Conservation (phyloP, 805 yeast species). For the Cyberlindnera amylophila region DNA sequence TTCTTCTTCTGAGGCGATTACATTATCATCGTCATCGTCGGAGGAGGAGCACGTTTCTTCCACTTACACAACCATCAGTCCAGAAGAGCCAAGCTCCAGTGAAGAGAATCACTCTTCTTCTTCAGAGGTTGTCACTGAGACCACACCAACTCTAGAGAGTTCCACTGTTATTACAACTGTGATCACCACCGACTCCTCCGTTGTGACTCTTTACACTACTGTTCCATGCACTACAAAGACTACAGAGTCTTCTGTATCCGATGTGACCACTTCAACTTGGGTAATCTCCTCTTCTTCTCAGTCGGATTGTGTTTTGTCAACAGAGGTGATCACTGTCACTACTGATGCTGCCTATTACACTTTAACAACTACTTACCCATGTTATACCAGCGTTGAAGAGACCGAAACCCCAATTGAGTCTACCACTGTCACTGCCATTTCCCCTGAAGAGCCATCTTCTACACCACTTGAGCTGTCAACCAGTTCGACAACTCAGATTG, state of each 20-base stretch:
- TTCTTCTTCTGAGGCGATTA: not conserved
- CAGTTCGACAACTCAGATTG: not conserved
- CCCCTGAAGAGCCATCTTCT: not conserved
- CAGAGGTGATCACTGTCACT: conserved; percentile 1
- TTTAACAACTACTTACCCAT: not conserved
- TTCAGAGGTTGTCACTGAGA: not conserved
- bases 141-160: not conserved
- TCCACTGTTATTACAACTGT: conserved; percentile 1
- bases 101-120: not conserved
- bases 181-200: conserved; percentile 2
- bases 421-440: not conserved
- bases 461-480: not conserved
- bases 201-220: conserved; percentile 1
- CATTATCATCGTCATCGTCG: too few species aligned
- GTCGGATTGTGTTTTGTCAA: not conserved
- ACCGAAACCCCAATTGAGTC: not conserved
- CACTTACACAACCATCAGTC: conserved; percentile 2
- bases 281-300: not conserved
- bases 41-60: not conserved
- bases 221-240: conserved; percentile 3
- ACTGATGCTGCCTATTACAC: not conserved
- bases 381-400: not conserved
- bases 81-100: not conserved
- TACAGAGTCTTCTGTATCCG: not conserved
- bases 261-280: not conserved